Evolutionary conservation across 352 stramenopile species (phyloP).

Genomic region (Pythium rhizo-oryzae): DNA sequence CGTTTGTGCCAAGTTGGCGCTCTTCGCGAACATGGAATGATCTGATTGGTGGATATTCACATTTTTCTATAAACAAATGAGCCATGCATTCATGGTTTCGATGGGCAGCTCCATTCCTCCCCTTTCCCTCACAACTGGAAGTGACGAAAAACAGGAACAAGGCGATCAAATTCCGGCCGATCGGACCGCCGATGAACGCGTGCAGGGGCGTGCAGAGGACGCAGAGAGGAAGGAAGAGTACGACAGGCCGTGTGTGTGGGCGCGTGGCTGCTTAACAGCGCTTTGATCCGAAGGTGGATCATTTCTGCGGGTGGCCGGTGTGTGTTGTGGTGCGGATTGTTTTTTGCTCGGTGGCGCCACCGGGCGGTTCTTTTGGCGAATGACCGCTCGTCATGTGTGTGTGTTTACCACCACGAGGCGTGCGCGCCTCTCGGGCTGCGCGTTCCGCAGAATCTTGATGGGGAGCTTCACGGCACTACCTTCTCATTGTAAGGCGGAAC

Average conservation of each 20-base stretch:
- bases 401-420: background rate
- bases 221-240: background rate
- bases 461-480: conserved; percentile 70
- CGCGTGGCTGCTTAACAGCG: background rate
- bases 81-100: background rate
- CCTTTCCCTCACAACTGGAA: conserved; percentile 44
- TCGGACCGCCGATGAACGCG: conserved; percentile 9
- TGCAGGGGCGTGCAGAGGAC: background rate
- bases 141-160: conserved; percentile 53
- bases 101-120: background rate
- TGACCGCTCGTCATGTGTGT: conserved; percentile 36
- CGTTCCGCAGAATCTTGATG: conserved; percentile 86
- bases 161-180: conserved; percentile 9
- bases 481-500: conserved; percentile 84
- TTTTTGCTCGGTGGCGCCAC: conserved; percentile 25
- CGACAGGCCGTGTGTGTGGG: conserved; percentile 1
- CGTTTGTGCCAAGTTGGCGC: background rate
- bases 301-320: background rate
- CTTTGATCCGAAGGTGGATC: background rate
- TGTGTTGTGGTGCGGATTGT: background rate
- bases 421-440: background rate
- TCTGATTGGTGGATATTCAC: conserved; percentile 25
- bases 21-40: too few relatives aligned
- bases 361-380: conserved; percentile 71
- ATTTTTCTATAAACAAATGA: background rate